Conservation (phyloP, 2,329 filamentous ascomycete species). For the Scedosporium apiospermum region DNA sequence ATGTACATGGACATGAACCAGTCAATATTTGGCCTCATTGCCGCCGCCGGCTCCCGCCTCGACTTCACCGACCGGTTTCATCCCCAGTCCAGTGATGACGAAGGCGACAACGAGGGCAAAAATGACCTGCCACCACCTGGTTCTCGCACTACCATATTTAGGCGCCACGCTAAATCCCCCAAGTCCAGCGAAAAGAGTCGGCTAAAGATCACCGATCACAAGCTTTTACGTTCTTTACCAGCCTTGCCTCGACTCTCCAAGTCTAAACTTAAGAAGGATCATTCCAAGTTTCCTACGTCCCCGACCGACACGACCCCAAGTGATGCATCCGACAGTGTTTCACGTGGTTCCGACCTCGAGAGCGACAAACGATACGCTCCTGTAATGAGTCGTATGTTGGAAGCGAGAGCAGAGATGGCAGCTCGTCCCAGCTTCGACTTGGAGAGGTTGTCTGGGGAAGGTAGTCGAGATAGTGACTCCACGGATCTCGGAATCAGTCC, state of each 20-base stretch:
- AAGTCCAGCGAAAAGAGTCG: conserved; percentile 12
- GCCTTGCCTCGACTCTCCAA: conserved; percentile 41
- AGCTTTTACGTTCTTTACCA: conserved; percentile 55
- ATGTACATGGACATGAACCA: conserved; percentile 76
- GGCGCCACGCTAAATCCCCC: conserved; percentile 3
- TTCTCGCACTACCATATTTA: conserved; percentile 1
- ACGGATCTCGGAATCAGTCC: conserved; percentile 34
- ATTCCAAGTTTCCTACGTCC: conserved; percentile 3
- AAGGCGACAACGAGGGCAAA: conserved; percentile 42
- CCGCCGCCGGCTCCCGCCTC: conserved; percentile 72
- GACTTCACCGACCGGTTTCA: conserved; percentile 78
- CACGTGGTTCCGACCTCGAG: neutral
- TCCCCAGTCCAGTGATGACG: conserved; percentile 71
- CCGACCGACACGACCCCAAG: conserved; percentile 11
- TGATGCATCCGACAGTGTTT: conserved; percentile 10
- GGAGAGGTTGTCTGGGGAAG: conserved; percentile 33
- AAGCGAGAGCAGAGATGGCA: conserved; percentile 57
- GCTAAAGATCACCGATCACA: conserved; percentile 54
- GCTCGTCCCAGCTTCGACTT: conserved; percentile 48
- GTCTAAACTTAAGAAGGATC: conserved; percentile 24
- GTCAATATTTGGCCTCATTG: conserved; percentile 87
- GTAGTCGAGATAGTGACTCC: conserved; percentile 19
- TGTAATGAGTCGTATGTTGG: conserved; percentile 69
- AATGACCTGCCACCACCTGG: conserved; percentile 7
- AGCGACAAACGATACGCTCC: conserved; percentile 48